phyloP scores from a whole-genome alignment of 116 monocot species.

The Trichopus zeylanicus region DNA sequence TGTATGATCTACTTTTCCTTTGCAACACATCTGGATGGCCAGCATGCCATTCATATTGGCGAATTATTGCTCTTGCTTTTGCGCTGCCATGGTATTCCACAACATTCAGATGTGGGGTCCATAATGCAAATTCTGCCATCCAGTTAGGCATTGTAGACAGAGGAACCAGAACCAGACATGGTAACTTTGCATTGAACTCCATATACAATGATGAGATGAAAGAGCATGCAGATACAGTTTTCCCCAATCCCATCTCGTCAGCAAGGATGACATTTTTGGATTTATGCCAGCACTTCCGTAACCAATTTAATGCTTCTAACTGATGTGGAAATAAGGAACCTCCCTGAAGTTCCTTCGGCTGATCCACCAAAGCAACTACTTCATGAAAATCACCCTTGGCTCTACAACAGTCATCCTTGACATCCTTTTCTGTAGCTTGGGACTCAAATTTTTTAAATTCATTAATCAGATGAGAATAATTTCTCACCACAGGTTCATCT shows the following conservation, averaged over 20 bases:
- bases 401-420: constrained; percentile 14
- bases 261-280: constrained; percentile 98
- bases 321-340: constrained; percentile 93
- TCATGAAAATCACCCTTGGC: constrained; percentile 38
- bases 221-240: constrained; percentile 92
- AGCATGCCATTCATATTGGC: constrained; percentile 94
- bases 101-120: constrained; percentile 96
- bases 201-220: constrained; percentile 81
- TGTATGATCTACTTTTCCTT: constrained; percentile 43
- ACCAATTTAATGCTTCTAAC: constrained; percentile 94
- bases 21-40: constrained; percentile 18
- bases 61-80: constrained; percentile 80
- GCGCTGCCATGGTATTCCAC: constrained; percentile 96
- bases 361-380: constrained; percentile 44
- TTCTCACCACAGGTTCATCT: constrained; percentile 62
- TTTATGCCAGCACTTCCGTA: constrained; percentile 85
- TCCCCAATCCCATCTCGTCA: constrained; percentile 98
- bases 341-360: constrained; percentile 83
- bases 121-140: constrained; percentile 88
- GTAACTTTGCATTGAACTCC: constrained; percentile 75
- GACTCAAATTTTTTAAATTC: constrained; percentile 59
- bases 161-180: constrained; percentile 86
- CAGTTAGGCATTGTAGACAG: constrained; percentile 99
- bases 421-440: constrained; percentile 45
- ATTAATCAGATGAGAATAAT: constrained; percentile 41